Base-by-base conservation (phyloP, 306 rosid genomes). In the Parietaria judaica region DNA sequence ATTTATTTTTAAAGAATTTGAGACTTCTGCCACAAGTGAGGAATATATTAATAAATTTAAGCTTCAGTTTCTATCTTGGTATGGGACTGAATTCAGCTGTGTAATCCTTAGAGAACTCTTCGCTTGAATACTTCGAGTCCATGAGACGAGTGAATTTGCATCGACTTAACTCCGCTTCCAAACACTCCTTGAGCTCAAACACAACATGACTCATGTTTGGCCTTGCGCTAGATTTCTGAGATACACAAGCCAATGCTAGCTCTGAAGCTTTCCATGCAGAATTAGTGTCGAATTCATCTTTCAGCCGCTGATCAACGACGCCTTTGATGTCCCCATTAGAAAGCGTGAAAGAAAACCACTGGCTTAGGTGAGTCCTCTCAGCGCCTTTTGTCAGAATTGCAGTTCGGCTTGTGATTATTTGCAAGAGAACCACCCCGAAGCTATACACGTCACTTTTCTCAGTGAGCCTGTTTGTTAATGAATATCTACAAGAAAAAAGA, bases 401-500 rank as follows among this genome's bases (percentile, higher is more conserved):
- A 0, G 70, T 16, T 36, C 44, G 51, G 8, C 61, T 2, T 8
- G 70, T 58, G 56, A 71, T 59, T 34, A 71, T 31, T 8, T 65
- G 56, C 11, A 71, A 11, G 4, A 65, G 38, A 51, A 71, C 66
- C 0, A 71, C 56, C 11, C 76, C 76, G 38, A 71, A 71, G 35
- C 70, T 64, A 44, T 51, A 65, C 7, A 71, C 51, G 31, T 71
- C 65, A 23, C 65, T 64, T 15, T 71, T 64, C 43, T 58, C 68
- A 0, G 36, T 45, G 5, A 69, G 11, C 51, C 43, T 10, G 50
- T 62, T 61, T 31, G 62, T 10, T 15, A 16, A 11, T 7, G 3
- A 61, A 55, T 69, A 69, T 53, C 68, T 62, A 31, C 47, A 54
- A n/a, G 31, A 23, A 23, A 23, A 23, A 23, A 23, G 31, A n/a